Base-by-base conservation (phyloP, 192 early-diverging fungal species). In the Coemansia sp. region DNA sequence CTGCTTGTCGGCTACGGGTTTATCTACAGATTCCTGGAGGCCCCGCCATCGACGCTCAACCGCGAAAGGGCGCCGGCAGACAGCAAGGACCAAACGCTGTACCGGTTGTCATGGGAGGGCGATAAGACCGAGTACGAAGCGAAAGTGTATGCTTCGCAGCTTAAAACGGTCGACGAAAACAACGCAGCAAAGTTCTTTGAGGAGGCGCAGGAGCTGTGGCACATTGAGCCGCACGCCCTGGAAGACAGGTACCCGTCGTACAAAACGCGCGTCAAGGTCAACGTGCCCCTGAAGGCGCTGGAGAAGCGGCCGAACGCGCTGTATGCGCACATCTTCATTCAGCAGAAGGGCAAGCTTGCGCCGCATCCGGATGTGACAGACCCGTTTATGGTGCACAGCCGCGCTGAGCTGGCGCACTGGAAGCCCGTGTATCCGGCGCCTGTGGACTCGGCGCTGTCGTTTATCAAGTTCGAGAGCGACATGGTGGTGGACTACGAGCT, bases 281-380 rank as follows among this genome's bases (percentile, higher is more conserved):
- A 42, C 9, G 42, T 65, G 29, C 53, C 63, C 3, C 45, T 29
- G 9, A 36, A 13, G 4, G 8, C 61, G 20, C 46, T n/a, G 33
- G 29, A 38, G 43, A 48, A 48, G 2, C 25, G 7, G 2, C 14
- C 55, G 55, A 25, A 15, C 14, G 42, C 17, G 9, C 63, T 65
- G 40, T 65, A 65, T 14, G 63, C 63, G 5, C 54, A 65, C 15
- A 65, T 65, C 8, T 65, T 65, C n/a, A 22, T 57, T 15, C 63
- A 65, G 25, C 8, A 35, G 35, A 43, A 40, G 5, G 54, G 42
- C 22, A 41, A 33, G 53, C 57, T 65, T 38, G 50, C 41, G 19
- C 63, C 63, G 25, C 54, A 65, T 34, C 63, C 63, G 7, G 43
- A 65, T 22, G 20, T 65, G 11, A 57, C 54, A 17, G 63, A 65